These are phyloP conservation scores for Trichoderma atroviride DNA, from an alignment of 2,329 filamentous ascomycete genomes.

Conservation along the genomic window DNA sequence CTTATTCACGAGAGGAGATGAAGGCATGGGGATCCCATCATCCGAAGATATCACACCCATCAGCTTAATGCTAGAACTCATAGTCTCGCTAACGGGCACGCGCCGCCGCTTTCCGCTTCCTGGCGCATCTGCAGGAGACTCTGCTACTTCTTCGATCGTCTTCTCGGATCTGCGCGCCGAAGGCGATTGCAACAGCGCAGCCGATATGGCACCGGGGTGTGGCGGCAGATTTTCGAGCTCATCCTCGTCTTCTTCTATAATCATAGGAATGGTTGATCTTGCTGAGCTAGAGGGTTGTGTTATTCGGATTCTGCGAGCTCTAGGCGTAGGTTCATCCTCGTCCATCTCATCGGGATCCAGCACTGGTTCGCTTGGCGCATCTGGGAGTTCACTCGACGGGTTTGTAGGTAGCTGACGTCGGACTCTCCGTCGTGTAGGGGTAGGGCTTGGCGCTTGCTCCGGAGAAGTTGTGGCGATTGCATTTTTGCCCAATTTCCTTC, in stretches of 20 bases:
- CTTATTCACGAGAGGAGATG: slow-evolving; percentile 50
- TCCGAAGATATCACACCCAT: slow-evolving; percentile 44
- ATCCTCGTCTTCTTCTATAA: slow-evolving; percentile 28
- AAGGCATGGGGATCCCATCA: slow-evolving; percentile 37
- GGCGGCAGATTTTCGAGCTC: slow-evolving; percentile 33
- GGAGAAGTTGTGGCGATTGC: background rate
- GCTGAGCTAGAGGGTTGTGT: slow-evolving; percentile 15
- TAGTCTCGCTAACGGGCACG: slow-evolving; percentile 41
- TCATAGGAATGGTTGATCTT: slow-evolving; percentile 14
- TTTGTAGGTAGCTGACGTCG: slow-evolving; percentile 30
- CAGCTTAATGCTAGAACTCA: slow-evolving; percentile 48
- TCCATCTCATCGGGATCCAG: slow-evolving; percentile 18
- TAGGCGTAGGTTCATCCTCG: slow-evolving; percentile 27
- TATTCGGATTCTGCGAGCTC: background rate
- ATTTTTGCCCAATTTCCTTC: slow-evolving; percentile 42
- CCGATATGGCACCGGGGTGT: slow-evolving; percentile 25
- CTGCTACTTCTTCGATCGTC: slow-evolving; percentile 34
- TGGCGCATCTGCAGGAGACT: slow-evolving; percentile 58
- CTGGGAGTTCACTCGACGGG: slow-evolving; percentile 36
- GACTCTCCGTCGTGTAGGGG: slow-evolving; percentile 29
- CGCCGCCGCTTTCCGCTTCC: slow-evolving; percentile 56
- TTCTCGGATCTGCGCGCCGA: slow-evolving; percentile 25
- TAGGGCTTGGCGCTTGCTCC: slow-evolving; percentile 24
- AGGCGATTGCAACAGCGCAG: slow-evolving; percentile 27
- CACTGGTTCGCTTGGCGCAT: slow-evolving; percentile 37